A percentile compares a stretch with the other conserved stretches of the same genome.
These are phyloP conservation scores for Wickerhamomyces bisporus DNA, from an alignment of 805 yeast species.

Conservation along the genomic window DNA sequence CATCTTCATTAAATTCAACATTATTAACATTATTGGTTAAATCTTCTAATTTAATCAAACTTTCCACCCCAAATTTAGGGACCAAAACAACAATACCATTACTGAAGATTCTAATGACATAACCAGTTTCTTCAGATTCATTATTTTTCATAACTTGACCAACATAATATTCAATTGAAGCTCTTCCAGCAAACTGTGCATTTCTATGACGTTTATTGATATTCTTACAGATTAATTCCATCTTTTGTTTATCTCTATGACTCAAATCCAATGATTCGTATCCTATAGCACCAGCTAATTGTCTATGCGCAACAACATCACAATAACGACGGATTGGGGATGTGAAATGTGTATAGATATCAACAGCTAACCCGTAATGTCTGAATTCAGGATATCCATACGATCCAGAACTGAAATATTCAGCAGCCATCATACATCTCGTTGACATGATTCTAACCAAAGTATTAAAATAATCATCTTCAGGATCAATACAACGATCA, in stretches of 20 bases:
- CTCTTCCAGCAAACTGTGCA: constrained; percentile 98
- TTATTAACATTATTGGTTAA: constrained; percentile 58
- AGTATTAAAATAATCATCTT: constrained; percentile 90
- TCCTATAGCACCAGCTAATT: constrained; percentile 95
- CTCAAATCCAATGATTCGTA: constrained; percentile 78
- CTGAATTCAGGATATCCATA: constrained; percentile 86
- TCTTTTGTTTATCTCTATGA: constrained; percentile 83
- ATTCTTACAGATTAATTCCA: constrained; percentile 84
- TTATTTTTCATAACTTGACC: constrained; percentile 94
- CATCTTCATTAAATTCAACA: constrained; percentile 72
- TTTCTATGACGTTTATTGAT: constrained; percentile 93
- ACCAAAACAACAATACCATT: constrained; percentile 94
- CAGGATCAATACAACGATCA: constrained; percentile 77
- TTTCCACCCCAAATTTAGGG: constrained; percentile 95
- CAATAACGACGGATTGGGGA: constrained; percentile 98
- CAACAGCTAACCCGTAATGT: constrained; percentile 97
- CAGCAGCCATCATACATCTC: constrained; percentile 99
- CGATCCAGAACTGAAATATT: constrained; percentile 89
- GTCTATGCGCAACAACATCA: constrained; percentile 96
- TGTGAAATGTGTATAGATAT: constrained; percentile 96
- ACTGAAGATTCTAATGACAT: constrained; percentile 84
- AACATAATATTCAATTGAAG: constrained; percentile 94
- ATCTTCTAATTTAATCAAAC: constrained; percentile 77
- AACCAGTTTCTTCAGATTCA: constrained; percentile 80
- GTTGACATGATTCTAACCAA: constrained; percentile 94